Evolutionary conservation across 495 filamentous ascomycete species (phyloP).

Genomic region (Lindgomyces ingoldianus): DNA sequence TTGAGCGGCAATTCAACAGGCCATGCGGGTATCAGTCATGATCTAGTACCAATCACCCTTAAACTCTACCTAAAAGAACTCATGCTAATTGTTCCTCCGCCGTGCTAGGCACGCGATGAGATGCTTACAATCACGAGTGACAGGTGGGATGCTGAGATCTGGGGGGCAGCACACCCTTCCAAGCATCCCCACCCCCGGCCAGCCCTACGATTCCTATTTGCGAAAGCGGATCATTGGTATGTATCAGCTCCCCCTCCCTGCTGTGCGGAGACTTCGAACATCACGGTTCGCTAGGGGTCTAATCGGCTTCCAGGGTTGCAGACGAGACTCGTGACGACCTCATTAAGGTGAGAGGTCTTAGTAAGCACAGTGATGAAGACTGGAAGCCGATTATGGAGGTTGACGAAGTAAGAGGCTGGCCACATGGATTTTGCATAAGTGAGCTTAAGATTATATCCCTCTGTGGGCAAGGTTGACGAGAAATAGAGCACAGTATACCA

Average conservation of each 20-base stretch:
- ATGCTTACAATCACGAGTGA: constrained; percentile 74
- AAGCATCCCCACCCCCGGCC: constrained; percentile 39
- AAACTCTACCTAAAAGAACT: too few relatives aligned
- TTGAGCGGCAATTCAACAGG: too few relatives aligned
- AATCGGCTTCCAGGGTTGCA: constrained; percentile 57
- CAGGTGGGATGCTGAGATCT: constrained; percentile 76
- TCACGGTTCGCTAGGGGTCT: not conserved
- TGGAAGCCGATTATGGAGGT: constrained; percentile 68
- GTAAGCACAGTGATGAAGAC: constrained; percentile 35
- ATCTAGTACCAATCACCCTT: too few relatives aligned
- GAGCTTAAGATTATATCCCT: not conserved
- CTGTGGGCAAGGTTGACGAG: not conserved
- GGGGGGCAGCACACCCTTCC: constrained; percentile 57
- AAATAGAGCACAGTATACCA: constrained; percentile 39
- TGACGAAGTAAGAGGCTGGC: constrained; percentile 67
- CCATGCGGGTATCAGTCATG: too few relatives aligned
- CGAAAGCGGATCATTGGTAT: constrained; percentile 66
- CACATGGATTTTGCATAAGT: constrained; percentile 78
- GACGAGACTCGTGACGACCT: constrained; percentile 72
- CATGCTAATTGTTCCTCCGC: too few relatives aligned
- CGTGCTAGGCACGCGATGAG: constrained; percentile 75
- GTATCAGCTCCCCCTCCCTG: not conserved
- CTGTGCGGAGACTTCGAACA: not conserved
- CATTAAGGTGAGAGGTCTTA: constrained; percentile 55
- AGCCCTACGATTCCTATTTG: constrained; percentile 80